Conservation (phyloP, 495 filamentous ascomycete genomes). For the Jackrogersella multiformis region DNA sequence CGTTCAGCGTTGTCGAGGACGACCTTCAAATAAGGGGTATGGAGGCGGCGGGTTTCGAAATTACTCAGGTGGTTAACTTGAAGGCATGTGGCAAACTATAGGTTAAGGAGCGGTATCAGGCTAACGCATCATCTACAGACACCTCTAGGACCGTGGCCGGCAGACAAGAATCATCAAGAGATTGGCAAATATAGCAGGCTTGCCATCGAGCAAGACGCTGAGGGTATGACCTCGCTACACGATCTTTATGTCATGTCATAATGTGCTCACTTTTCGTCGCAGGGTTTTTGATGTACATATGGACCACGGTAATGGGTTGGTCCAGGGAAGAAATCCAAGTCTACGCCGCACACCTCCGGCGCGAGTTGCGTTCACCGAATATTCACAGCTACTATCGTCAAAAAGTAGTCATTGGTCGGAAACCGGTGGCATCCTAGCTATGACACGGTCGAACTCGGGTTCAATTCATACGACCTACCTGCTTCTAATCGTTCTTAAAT, state of each 20-base stretch:
- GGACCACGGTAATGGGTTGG: slow-evolving; percentile 47
- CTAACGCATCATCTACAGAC: slow-evolving; percentile 29
- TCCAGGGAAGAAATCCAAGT: slow-evolving; percentile 46
- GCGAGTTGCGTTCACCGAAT: slow-evolving; percentile 42
- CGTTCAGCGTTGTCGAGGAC: slow-evolving; percentile 56
- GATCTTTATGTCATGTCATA: background rate
- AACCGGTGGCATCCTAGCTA: slow-evolving; percentile 32
- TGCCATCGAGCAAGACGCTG: slow-evolving; percentile 43
- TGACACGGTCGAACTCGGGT: no score
- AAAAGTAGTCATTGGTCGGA: slow-evolving; percentile 48
- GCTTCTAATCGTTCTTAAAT: background rate
- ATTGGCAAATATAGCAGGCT: slow-evolving; percentile 52
- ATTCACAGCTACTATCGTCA: slow-evolving; percentile 45
- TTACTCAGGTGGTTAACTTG: slow-evolving; percentile 48
- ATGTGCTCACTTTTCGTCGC: background rate
- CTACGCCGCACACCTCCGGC: slow-evolving; percentile 48
- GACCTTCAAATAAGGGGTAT: slow-evolving; percentile 45
- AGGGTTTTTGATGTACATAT: slow-evolving; percentile 50
- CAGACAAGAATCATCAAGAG: slow-evolving; percentile 58
- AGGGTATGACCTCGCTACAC: slow-evolving; percentile 30
- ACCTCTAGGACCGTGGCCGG: slow-evolving; percentile 62
- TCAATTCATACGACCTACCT: no score
- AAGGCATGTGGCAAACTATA: slow-evolving; percentile 47
- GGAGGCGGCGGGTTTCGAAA: slow-evolving; percentile 54
- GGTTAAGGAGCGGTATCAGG: background rate